phyloP scores from a whole-genome alignment of 2,329 filamentous ascomycete species.

The Neopestalotiopsis clavispora region DNA sequence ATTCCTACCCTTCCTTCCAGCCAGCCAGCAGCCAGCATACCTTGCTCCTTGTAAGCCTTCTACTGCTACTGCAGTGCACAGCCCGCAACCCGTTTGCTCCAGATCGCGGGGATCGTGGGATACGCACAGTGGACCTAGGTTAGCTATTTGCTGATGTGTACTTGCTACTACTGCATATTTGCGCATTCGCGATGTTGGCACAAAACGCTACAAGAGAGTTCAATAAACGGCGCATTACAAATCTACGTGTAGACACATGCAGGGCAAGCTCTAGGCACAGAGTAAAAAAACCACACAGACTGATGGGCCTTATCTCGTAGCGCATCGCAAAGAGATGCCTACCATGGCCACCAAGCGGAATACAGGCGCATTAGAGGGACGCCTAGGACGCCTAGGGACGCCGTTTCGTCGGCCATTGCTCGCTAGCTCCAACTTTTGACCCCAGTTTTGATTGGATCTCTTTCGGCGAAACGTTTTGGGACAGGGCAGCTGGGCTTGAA shows the following conservation, averaged over 20 bases:
- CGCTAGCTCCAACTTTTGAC: constrained; percentile 5
- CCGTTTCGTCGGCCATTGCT: not conserved
- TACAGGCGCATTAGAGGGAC: not conserved
- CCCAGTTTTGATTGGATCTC: constrained; percentile 13
- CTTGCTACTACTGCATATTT: too few species aligned
- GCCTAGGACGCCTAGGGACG: not conserved
- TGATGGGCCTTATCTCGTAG: not conserved
- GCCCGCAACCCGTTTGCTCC: not conserved
- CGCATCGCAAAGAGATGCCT: constrained; percentile 1
- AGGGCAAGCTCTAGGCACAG: not conserved
- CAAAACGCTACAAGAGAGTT: too few species aligned
- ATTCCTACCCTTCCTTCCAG: not conserved
- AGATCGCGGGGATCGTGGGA: not conserved
- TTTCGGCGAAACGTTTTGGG: constrained; percentile 13
- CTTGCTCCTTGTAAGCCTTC: too few species aligned
- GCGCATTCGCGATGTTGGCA: too few species aligned
- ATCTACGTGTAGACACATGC: not conserved
- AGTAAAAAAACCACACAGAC: not conserved
- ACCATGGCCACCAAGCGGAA: not conserved
- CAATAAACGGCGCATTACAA: not conserved
- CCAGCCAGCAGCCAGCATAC: too few species aligned
- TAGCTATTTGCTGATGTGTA: too few species aligned
- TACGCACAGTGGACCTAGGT: not conserved
- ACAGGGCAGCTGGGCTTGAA: constrained; percentile 3
- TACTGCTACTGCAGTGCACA: not conserved